These are phyloP conservation scores for Malassezia obtusa DNA, from an alignment of 1,284 basidiomycete species.

Conservation along the genomic window DNA sequence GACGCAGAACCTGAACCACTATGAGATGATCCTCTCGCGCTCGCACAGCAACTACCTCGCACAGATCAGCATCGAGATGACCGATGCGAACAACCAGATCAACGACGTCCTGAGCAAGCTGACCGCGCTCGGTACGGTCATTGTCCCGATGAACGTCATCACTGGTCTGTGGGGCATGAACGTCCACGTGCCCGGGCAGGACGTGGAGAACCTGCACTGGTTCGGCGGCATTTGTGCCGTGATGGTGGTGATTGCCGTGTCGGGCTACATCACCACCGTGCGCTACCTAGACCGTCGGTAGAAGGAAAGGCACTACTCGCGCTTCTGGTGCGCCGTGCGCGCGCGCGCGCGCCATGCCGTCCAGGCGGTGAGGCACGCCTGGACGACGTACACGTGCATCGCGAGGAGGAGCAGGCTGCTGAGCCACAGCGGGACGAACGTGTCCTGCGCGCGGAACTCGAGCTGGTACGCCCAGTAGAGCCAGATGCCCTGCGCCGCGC, in stretches of 20 bases:
- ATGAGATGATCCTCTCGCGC: conserved; percentile 79
- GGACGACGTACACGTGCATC: conserved; percentile 23
- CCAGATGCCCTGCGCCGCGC: conserved; percentile 52
- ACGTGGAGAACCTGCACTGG: conserved; percentile 37
- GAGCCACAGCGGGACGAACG: conserved; percentile 33
- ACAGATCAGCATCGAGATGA: conserved; percentile 51
- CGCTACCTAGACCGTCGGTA: conserved; percentile 35
- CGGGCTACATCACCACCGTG: conserved; percentile 42
- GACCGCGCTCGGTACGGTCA: conserved; percentile 91
- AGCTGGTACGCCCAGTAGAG: conserved; percentile 39
- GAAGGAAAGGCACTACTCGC: not conserved
- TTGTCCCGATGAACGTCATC: conserved; percentile 58
- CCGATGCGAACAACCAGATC: conserved; percentile 96
- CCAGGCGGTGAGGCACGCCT: conserved; percentile 32
- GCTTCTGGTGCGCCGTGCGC: not conserved
- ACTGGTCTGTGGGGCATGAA: conserved; percentile 49
- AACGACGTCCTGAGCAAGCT: conserved; percentile 98
- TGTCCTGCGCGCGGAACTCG: conserved; percentile 37
- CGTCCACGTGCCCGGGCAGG: conserved; percentile 44
- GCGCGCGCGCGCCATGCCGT: conserved; percentile 6
- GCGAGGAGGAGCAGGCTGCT: conserved; percentile 27
- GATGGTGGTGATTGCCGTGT: conserved; percentile 41
- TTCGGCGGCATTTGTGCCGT: conserved; percentile 41
- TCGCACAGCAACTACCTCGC: conserved; percentile 82
- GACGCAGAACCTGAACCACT: conserved; percentile 69